These are phyloP conservation scores for Myrica gale DNA, from an alignment of 306 rosid genomes.

Conservation along the genomic window DNA sequence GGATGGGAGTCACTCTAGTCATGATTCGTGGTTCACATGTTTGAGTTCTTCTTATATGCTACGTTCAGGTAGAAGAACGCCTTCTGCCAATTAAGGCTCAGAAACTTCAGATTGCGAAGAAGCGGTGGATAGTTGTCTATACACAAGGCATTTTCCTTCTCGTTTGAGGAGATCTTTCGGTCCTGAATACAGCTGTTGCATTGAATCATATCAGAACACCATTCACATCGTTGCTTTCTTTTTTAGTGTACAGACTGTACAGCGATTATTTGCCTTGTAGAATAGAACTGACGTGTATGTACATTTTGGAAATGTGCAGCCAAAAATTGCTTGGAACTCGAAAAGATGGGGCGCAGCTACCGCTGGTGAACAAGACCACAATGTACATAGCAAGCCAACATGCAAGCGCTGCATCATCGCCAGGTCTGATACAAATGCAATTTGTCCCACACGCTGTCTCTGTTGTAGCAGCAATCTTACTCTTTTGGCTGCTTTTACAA, in stretches of 20 bases:
- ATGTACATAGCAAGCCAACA: conserved; percentile 61
- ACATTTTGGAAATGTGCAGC: conserved; percentile 42
- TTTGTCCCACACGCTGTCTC: conserved; percentile 31
- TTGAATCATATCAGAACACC: not conserved
- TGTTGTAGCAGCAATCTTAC: conserved; percentile 24
- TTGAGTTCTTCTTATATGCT: not conserved
- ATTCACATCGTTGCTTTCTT: not conserved
- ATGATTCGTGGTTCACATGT: not conserved
- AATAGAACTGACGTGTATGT: not conserved
- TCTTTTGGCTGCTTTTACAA: conserved; percentile 28
- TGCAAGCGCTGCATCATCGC: conserved; percentile 33
- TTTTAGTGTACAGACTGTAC: no score
- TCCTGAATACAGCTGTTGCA: not conserved
- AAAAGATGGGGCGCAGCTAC: conserved; percentile 72
- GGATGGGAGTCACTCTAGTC: not conserved
- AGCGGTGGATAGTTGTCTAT: not conserved
- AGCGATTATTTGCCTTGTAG: not conserved
- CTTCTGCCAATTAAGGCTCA: not conserved
- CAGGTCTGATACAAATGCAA: conserved; percentile 39
- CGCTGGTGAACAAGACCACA: conserved; percentile 83
- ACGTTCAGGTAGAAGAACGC: not conserved
- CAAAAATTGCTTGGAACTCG: conserved; percentile 67
- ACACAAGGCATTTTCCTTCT: not conserved
- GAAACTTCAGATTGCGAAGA: not conserved
- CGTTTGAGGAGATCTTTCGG: not conserved